Conservation (phyloP, 805 yeast species). For the Candida sanyiensis region DNA sequence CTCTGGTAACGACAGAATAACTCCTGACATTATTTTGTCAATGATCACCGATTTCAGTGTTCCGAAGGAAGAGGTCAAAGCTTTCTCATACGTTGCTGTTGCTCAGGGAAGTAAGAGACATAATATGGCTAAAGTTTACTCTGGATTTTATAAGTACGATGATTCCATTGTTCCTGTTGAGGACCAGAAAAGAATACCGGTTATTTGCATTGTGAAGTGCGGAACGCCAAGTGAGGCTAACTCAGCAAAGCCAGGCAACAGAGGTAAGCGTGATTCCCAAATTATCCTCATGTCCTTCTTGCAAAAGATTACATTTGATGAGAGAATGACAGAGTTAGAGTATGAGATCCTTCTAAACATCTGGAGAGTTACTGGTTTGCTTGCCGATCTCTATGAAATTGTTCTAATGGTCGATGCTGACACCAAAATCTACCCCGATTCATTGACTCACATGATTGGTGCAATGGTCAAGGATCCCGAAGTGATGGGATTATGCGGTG, state of each 20-base stretch:
- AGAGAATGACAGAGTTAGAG: constrained; percentile 89
- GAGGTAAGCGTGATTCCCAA: constrained; percentile 96
- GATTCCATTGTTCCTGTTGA: constrained; percentile 68
- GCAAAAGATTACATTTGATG: constrained; percentile 83
- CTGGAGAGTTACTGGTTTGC: constrained; percentile 79
- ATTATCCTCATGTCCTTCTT: constrained; percentile 85
- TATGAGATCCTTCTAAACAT: constrained; percentile 68
- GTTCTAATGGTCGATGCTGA: constrained; percentile 94
- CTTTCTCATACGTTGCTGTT: constrained; percentile 90
- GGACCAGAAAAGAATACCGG: constrained; percentile 81
- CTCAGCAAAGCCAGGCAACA: constrained; percentile 78
- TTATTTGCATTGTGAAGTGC: constrained; percentile 74
- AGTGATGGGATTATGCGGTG: constrained; percentile 93
- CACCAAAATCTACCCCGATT: constrained; percentile 81
- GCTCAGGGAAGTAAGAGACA: constrained; percentile 93
- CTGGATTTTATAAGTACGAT: constrained; percentile 88
- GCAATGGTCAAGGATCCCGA: constrained; percentile 82
- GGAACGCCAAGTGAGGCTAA: constrained; percentile 79
- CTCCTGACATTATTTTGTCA: constrained; percentile 83
- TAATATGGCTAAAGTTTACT: constrained; percentile 94
- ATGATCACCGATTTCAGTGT: constrained; percentile 79
- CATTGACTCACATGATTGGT: constrained; percentile 84
- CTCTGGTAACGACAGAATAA: constrained; percentile 78
- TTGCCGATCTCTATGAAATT: constrained; percentile 77
- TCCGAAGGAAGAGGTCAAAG: constrained; percentile 68